Conservation (phyloP, 805 yeast species). For the Pichia deserticola region DNA sequence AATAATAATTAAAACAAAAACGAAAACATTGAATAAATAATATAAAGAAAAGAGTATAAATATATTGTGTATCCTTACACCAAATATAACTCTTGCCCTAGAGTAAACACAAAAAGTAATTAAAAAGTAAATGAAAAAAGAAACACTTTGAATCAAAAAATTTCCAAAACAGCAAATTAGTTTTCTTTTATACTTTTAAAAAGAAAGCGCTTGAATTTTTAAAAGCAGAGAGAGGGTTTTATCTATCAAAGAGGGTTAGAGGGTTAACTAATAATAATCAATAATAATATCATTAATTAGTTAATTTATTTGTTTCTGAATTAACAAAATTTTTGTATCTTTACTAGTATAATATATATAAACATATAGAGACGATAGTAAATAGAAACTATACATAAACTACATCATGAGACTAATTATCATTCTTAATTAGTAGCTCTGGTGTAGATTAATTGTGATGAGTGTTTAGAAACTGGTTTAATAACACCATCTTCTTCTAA, state of each 20-base stretch:
- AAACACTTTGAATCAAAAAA: too few relatives aligned
- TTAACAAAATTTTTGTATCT: neutral
- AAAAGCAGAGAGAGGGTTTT: neutral
- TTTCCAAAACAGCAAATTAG: neutral
- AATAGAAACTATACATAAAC: neutral
- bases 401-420: neutral
- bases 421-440: constrained; percentile 58
- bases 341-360: neutral
- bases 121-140: too few relatives aligned
- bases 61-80: constrained; percentile 2
- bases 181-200: neutral
- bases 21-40: neutral
- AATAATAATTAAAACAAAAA: too few relatives aligned
- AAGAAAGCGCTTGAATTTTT: neutral
- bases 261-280: too few relatives aligned
- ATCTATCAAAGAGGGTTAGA: neutral
- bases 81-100: neutral
- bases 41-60: too few relatives aligned
- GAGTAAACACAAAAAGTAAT: neutral
- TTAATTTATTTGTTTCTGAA: neutral
- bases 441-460: constrained; percentile 95
- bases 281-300: too few relatives aligned
- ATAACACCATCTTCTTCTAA: constrained; percentile 93
- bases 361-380: neutral
- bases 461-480: constrained; percentile 89